Percentiles rank a stretch among this genome's conserved stretches.
phyloP scores from a whole-genome alignment of 2,329 filamentous ascomycete species.

The Aspergillus felis region DNA sequence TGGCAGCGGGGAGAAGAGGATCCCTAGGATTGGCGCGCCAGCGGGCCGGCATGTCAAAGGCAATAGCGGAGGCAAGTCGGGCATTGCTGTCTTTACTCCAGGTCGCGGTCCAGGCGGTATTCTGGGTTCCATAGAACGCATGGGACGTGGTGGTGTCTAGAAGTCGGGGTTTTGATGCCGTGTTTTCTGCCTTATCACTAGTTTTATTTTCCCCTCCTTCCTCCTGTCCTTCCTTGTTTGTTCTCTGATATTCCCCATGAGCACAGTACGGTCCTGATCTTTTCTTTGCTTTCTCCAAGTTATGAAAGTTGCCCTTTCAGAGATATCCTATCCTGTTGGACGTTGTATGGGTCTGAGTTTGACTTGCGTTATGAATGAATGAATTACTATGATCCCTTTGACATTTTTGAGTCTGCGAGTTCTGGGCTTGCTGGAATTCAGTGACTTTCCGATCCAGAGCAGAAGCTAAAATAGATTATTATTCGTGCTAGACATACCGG shows the following conservation, averaged over 20 bases:
- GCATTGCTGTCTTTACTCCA: conserved; percentile 34
- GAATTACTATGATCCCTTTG: neutral
- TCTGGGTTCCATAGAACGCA: conserved; percentile 82
- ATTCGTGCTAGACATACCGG: neutral
- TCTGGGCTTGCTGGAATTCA: neutral
- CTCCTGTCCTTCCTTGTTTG: neutral
- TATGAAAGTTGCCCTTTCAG: neutral
- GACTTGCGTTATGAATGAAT: neutral
- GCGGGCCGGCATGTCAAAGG: conserved; percentile 26
- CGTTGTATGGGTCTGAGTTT: neutral
- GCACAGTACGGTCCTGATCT: neutral
- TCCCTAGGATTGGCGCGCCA: conserved; percentile 29
- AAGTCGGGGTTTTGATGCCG: neutral
- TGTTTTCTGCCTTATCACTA: neutral
- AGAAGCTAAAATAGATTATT: neutral
- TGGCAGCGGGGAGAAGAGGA: conserved; percentile 23
- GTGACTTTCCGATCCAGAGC: neutral
- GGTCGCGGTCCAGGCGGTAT: conserved; percentile 60
- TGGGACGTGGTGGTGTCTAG: conserved; percentile 57
- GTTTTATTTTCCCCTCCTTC: neutral
- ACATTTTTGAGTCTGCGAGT: neutral
- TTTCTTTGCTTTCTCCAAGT: neutral
- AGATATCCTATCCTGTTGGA: conserved; percentile 1
- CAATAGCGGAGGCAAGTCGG: conserved; percentile 35
- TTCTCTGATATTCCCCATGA: neutral